Conservation (phyloP, 192 early-diverging fungal species). For the Mortierella alpina region DNA sequence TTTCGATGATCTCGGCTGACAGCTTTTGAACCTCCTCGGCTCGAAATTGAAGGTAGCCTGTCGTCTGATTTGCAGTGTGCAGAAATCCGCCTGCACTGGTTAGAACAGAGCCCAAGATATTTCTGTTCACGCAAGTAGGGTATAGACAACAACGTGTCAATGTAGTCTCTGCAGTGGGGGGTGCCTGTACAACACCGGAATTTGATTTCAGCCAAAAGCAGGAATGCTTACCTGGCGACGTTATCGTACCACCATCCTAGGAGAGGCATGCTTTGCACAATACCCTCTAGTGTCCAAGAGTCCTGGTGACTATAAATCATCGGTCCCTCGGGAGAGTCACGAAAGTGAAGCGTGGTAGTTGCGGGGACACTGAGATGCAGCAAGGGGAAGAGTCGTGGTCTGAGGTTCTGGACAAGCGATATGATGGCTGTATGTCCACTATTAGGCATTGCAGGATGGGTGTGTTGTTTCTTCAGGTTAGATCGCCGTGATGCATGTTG, state of each 20-base stretch:
- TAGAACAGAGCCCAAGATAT: conserved; percentile 60
- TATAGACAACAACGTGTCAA: not conserved
- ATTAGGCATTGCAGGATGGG: not conserved
- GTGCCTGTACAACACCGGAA: too few species aligned
- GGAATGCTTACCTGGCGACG: conserved; percentile 53
- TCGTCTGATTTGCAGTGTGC: conserved; percentile 58
- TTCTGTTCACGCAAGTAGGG: conserved; percentile 11
- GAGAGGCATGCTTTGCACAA: conserved; percentile 63
- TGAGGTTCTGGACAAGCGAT: conserved; percentile 58
- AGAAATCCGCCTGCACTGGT: conserved; percentile 62
- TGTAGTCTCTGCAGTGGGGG: too few species aligned
- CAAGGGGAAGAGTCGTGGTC: conserved; percentile 64
- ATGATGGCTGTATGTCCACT: conserved; percentile 63
- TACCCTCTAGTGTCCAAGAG: conserved; percentile 67
- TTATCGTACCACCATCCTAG: conserved; percentile 68
- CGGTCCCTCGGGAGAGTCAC: conserved; percentile 54
- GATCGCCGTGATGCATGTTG: too few species aligned
- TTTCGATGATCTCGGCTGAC: conserved; percentile 46
- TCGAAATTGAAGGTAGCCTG: conserved; percentile 40
- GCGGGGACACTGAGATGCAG: conserved; percentile 59
- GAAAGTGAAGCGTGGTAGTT: conserved; percentile 59
- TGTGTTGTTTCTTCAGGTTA: not conserved
- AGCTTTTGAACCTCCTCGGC: conserved; percentile 51
- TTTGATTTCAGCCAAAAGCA: too few species aligned
- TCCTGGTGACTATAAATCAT: conserved; percentile 69